Evolutionary conservation across 306 rosid genomes (phyloP), one percentile per base, ranked within the genome.

Genomic region (Inga laurina): DNA sequence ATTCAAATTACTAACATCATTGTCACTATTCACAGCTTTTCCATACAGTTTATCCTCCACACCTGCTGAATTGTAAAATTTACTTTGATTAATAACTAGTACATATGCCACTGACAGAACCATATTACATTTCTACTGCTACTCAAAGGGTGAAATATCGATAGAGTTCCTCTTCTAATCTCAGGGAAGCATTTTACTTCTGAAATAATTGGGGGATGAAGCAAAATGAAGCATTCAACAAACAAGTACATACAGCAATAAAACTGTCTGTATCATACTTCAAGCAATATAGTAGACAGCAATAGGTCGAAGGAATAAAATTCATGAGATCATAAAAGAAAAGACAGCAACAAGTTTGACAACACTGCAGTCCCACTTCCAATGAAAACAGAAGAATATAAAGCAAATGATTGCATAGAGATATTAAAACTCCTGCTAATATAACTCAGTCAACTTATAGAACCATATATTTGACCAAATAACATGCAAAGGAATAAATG

Each of bases 31-130:
- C 8, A 81, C 86, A 48, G 84, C 64, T 91, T 90, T 92, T 35
- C 85, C 91, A 78, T 84, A 91, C 74, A 89, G 76, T 76, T 92
- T 94, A 83, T 90, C 99, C 82, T 93, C 97, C 88, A 90, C 70
- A 66, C 97, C 99, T 97, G 91, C 82, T 5, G 78, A 51, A 85
- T 78, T 72, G 75, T 48, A 52, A 71, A 85, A 64, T 27, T 76
- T 54, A 80, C 74, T 27, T 59, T n/a, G 57, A 72, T 74, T 71
- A 27, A 83, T 10, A 62, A 48, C 51, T 16, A 66, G 9, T 41
- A 54, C 3, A 35, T 32, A 27, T 24, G 77, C 43, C 69, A 12
- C 61, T 21, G 64, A 61, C 61, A n/a, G 64, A 69, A 22, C 12
- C 35, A 37, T 7, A 45, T 24, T 45, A 72, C 57, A 71, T 19